Base-by-base conservation (phyloP, 73 alveolate genomes). In the Paramecium bursaria region DNA sequence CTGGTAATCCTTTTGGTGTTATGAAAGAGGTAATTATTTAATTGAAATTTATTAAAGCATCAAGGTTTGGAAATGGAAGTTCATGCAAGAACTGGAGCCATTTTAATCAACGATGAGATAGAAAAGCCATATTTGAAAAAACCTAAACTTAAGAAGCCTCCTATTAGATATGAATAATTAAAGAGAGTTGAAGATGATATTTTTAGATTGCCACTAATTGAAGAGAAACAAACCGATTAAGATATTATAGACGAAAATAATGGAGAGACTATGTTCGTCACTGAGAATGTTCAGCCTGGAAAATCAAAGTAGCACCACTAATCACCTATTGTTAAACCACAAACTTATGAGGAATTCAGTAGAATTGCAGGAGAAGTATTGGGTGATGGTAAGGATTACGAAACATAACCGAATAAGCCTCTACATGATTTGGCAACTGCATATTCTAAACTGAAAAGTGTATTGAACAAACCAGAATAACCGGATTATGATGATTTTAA, bases 51-150 rank as follows among this genome's bases (percentile, higher is more conserved):
- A 11, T 7, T 39, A 7, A 7, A 7, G 15, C 89, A 79, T 53
- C 14, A 79, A 79, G 89, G 89, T 6, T 44, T 79, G 54, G 89
- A 79, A 79, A 79, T 79, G 89, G 89, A 79, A 79, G 73, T 79
- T 0, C 76, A 79, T 79, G 89, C 89, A 33, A 52, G 89, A 79
- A 79, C 89, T 21, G 89, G 89, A 3, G 89, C 79, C 10, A 79
- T 79, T 22, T 33, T 79, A 11, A 39, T 79, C 2, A 79, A 79
- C 54, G 89, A 79, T 4, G 89, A 79, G n/a, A 53, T 79, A 2
- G 89, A 79, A 9, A 79, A 54, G 27, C 46, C 75, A 35, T 79
- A 79, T 54, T 44, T 79, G 10, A 79, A 55, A n/a, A 61, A 61
- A 25, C 54, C 75, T 23, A 79, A 25, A 26, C 50, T 42, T 13